These are phyloP conservation scores for Coemansia sp. DNA, from an alignment of 192 early-diverging fungal species.

Conservation along the genomic window DNA sequence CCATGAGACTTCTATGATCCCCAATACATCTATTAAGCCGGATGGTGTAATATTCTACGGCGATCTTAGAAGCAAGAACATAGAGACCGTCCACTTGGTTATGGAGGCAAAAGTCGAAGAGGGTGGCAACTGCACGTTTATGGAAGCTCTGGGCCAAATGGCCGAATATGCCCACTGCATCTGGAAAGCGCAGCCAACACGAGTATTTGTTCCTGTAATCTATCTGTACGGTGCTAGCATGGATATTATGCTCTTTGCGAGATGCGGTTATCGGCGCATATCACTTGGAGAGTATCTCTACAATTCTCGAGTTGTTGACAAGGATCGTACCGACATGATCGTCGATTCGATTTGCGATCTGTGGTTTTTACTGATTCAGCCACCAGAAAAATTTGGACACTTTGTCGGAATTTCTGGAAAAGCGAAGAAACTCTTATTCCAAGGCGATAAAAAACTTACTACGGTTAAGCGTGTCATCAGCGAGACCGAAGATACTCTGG, in stretches of 20 bases:
- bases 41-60: no score
- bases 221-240: not conserved
- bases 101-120: no score
- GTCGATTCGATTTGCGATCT: not conserved
- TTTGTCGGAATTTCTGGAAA: not conserved
- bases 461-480: no score
- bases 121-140: no score
- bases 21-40: no score
- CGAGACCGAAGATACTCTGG: no score
- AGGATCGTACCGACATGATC: not conserved
- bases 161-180: no score
- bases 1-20: no score
- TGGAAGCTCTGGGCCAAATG: no score
- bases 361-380: no score
- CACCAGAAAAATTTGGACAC: conserved; percentile 1
- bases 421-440: not conserved
- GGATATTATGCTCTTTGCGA: conserved; percentile 4
- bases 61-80: no score
- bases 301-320: not conserved
- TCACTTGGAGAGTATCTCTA: not conserved
- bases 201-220: conserved; percentile 6
- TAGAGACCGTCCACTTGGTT: no score
- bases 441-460: not conserved
- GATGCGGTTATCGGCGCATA: not conserved
- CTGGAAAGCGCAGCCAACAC: conserved; percentile 9